phyloP scores from a whole-genome alignment of 1,284 basidiomycete species.

The Sanghuangporus baumii region DNA sequence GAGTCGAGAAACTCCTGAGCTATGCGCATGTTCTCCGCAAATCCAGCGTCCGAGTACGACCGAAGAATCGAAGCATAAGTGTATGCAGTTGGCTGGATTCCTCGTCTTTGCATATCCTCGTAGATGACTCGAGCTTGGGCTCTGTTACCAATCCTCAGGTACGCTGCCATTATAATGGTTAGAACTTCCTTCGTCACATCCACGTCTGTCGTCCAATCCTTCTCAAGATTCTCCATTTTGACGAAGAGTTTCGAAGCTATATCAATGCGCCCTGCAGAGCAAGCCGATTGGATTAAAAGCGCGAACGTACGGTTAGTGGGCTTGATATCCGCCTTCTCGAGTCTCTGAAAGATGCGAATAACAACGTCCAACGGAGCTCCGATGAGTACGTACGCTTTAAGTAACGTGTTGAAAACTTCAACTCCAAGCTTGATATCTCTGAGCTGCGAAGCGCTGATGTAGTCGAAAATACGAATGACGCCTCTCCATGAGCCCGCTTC shows the following conservation, averaged over 20 bases:
- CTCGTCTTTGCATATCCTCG: conserved; percentile 66
- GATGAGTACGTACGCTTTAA: conserved; percentile 83
- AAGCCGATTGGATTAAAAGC: conserved; percentile 79
- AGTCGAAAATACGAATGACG: conserved; percentile 70
- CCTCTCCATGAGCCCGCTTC: conserved; percentile 77
- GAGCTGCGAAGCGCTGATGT: conserved; percentile 41
- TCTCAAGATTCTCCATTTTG: conserved; percentile 52
- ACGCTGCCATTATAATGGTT: conserved; percentile 83
- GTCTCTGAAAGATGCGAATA: conserved; percentile 55
- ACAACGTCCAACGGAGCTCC: conserved; percentile 73
- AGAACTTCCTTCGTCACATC: conserved; percentile 57
- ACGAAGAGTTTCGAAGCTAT: conserved; percentile 64
- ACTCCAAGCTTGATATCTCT: conserved; percentile 39
- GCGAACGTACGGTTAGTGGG: conserved; percentile 72
- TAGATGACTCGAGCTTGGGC: conserved; percentile 63
- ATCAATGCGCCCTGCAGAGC: conserved; percentile 66
- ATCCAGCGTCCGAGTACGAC: conserved; percentile 48
- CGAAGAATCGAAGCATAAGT: conserved; percentile 71
- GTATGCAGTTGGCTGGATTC: conserved; percentile 64
- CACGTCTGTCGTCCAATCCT: conserved; percentile 33
- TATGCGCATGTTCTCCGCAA: conserved; percentile 42
- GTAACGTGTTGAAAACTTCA: conserved; percentile 69
- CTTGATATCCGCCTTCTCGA: conserved; percentile 43
- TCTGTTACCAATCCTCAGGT: conserved; percentile 56
- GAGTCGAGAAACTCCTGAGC: conserved; percentile 60